A percentile compares a stretch with the other conserved stretches of the same genome.
Evolutionary conservation across 1,284 basidiomycete species (phyloP).

Genomic region (Marasmius oreades): DNA sequence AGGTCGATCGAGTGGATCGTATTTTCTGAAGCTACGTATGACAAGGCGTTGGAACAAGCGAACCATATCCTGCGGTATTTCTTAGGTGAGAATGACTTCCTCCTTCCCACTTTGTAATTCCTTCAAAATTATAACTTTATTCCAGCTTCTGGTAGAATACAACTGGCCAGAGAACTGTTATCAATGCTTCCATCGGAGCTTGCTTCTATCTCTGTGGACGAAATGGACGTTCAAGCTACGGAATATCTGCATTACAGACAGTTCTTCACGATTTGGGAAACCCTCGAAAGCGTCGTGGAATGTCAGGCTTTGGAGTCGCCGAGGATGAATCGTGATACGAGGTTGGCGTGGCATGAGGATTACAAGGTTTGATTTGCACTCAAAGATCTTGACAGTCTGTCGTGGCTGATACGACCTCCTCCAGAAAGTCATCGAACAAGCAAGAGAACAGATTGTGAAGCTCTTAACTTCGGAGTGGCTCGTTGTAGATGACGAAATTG

Average conservation of each 20-base stretch:
- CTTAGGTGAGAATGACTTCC: slow-evolving; percentile 53
- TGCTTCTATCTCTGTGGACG: slow-evolving; percentile 39
- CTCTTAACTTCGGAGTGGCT: slow-evolving; percentile 78
- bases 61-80: slow-evolving; percentile 87
- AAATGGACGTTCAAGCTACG: slow-evolving; percentile 60
- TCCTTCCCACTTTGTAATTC: background rate
- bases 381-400: background rate
- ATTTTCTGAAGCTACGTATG: slow-evolving; percentile 69
- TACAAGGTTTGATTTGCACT: slow-evolving; percentile 44
- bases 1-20: slow-evolving; percentile 94
- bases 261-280: slow-evolving; percentile 70
- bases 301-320: slow-evolving; percentile 50
- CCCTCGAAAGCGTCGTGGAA: slow-evolving; percentile 53
- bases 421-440: slow-evolving; percentile 47
- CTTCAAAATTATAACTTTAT: slow-evolving; percentile 6
- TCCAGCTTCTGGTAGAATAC: slow-evolving; percentile 69
- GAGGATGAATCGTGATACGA: slow-evolving; percentile 54
- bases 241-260: slow-evolving; percentile 74
- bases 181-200: slow-evolving; percentile 66
- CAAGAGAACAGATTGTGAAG: slow-evolving; percentile 57
- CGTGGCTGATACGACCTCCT: slow-evolving; percentile 20
- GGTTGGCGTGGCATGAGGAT: slow-evolving; percentile 57
- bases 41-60: slow-evolving; percentile 79
- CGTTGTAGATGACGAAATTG: slow-evolving; percentile 46
- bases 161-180: slow-evolving; percentile 66